A percentile compares a stretch with the other conserved stretches of the same genome.
phyloP scores from a whole-genome alignment of 768 basidiomycete species.

The Nevesoporus exiguus region DNA sequence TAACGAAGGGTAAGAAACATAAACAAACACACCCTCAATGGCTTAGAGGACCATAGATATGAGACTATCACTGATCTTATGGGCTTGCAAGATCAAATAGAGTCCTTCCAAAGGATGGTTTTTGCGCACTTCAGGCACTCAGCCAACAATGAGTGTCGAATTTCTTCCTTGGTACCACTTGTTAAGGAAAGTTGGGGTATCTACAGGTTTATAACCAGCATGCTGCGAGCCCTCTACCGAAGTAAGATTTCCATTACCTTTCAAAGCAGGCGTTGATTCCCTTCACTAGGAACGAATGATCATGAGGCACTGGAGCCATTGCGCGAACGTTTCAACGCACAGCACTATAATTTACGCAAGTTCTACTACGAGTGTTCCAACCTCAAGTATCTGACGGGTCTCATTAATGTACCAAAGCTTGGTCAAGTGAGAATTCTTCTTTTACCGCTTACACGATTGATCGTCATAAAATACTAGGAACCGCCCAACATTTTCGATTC shows the following conservation, averaged over 20 bases:
- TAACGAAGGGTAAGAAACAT: slow-evolving; percentile 82
- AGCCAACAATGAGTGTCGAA: slow-evolving; percentile 94
- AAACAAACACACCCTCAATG: slow-evolving; percentile 1
- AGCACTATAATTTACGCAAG: slow-evolving; percentile 90
- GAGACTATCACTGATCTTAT: slow-evolving; percentile 98
- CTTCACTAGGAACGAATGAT: slow-evolving; percentile 74
- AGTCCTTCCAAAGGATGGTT: slow-evolving; percentile 96
- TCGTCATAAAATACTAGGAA: slow-evolving; percentile 50
- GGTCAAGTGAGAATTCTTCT: slow-evolving; percentile 57
- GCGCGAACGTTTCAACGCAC: slow-evolving; percentile 80
- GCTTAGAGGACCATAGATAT: slow-evolving; percentile 53
- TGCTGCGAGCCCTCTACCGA: slow-evolving; percentile 96
- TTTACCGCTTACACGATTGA: background rate
- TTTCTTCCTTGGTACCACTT: slow-evolving; percentile 90
- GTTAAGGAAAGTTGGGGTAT: slow-evolving; percentile 99
- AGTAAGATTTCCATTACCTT: slow-evolving; percentile 45
- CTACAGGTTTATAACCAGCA: slow-evolving; percentile 97
- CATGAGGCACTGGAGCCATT: slow-evolving; percentile 87
- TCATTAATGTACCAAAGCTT: slow-evolving; percentile 97
- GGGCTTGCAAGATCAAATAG: slow-evolving; percentile 97
- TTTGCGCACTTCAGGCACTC: slow-evolving; percentile 93
- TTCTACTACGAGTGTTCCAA: slow-evolving; percentile 99
- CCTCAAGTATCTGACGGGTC: slow-evolving; percentile 93
- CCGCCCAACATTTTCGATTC: slow-evolving; percentile 91
- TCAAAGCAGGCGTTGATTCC: slow-evolving; percentile 2